Conservation (phyloP, 202 grass and related monocot species). For the Miscanthus sacchariflorus region DNA sequence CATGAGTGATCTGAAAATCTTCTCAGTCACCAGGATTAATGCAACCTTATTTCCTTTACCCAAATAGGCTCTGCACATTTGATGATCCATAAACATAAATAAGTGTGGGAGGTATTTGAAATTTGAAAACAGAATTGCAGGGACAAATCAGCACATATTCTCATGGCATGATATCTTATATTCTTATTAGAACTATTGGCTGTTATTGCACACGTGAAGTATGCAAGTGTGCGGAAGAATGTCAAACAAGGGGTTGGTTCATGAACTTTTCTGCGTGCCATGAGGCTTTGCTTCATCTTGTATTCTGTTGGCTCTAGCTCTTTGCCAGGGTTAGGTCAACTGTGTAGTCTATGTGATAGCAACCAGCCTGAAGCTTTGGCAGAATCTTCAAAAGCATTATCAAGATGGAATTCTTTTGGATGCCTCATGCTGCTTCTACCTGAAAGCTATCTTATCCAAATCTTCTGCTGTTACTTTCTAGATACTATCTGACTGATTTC, state of each 20-base stretch:
- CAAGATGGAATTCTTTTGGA: conserved; percentile 43
- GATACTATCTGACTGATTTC: conserved; percentile 31
- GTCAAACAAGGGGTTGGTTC: conserved; percentile 34
- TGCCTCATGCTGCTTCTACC: conserved; percentile 21
- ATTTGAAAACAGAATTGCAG: conserved; percentile 11
- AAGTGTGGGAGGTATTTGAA: not conserved
- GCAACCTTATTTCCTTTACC: not conserved
- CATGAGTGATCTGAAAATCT: not conserved
- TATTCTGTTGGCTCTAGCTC: conserved; percentile 37
- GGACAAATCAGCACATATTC: conserved; percentile 19
- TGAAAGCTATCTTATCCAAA: conserved; percentile 48
- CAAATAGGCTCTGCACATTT: conserved; percentile 8
- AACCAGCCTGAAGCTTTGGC: not conserved
- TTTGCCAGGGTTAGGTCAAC: conserved; percentile 23
- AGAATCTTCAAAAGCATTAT: conserved; percentile 51
- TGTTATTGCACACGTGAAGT: conserved; percentile 27
- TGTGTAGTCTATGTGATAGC: conserved; percentile 33
- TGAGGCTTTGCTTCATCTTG: conserved; percentile 36
- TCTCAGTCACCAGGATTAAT: not conserved
- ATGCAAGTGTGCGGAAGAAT: conserved; percentile 29
- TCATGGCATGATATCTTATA: conserved; percentile 19
- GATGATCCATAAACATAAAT: not conserved
- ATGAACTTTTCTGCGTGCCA: conserved; percentile 10
- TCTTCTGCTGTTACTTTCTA: conserved; percentile 50
- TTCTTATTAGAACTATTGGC: conserved; percentile 7